A percentile compares a stretch with the other conserved stretches of the same genome.
Conservation (phyloP, 139 green algal species). For the Auxenochlorella pyrenoidosa region DNA sequence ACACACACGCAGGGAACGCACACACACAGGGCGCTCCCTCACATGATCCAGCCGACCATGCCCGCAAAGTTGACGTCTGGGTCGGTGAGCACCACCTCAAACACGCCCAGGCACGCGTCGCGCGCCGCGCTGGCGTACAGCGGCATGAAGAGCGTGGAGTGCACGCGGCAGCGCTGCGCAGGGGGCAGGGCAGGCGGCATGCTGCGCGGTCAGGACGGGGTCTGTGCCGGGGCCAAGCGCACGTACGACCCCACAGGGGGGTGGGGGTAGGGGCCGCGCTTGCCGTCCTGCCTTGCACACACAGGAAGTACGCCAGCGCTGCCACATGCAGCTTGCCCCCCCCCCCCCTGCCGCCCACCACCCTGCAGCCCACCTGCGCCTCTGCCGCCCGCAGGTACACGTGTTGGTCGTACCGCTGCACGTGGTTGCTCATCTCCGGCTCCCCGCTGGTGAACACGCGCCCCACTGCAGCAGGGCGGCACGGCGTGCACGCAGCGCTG, state of each 20-base stretch:
- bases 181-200: conserved; percentile 32
- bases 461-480: conserved; percentile 36
- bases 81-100: conserved; percentile 82
- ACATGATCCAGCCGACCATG: conserved; percentile 70
- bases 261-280: background rate
- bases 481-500: no score
- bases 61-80: conserved; percentile 69
- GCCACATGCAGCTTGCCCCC: no score
- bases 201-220: background rate
- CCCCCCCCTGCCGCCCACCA: background rate
- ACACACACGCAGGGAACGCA: no score
- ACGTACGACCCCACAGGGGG: no score
- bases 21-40: no score
- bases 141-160: conserved; percentile 79
- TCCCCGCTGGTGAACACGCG: conserved; percentile 61
- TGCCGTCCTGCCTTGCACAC: no score
- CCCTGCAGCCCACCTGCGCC: conserved; percentile 55
- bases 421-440: conserved; percentile 84
- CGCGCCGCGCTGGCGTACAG: conserved; percentile 50
- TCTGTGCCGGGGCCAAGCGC: background rate
- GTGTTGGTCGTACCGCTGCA: conserved; percentile 83
- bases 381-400: conserved; percentile 84
- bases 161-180: conserved; percentile 76
- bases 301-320: no score
- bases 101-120: conserved; percentile 69